Percentiles rank a stretch among this genome's conserved stretches.
Conservation (phyloP, 495 filamentous ascomycete genomes). For the Aspergillus egyptiacus region DNA sequence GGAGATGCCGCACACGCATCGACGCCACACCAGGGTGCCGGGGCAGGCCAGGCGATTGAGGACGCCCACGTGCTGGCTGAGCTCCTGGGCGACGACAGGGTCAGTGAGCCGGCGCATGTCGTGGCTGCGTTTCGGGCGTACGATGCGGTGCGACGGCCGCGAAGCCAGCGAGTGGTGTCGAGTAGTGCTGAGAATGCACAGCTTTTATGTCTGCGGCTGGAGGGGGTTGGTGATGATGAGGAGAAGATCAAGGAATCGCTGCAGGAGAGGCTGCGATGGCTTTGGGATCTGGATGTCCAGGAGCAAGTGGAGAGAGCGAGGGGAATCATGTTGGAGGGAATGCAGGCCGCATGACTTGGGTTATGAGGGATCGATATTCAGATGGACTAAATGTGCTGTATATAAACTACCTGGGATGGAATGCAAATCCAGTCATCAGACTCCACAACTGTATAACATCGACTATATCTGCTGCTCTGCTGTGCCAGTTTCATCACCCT, state of each 20-base stretch:
- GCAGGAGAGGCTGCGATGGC: conserved; percentile 43
- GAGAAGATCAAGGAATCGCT: conserved; percentile 36
- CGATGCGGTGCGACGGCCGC: conserved; percentile 51
- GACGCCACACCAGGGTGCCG: conserved; percentile 65
- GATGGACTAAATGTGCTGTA: too few relatives aligned
- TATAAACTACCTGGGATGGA: too few relatives aligned
- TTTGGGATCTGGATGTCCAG: conserved; percentile 41
- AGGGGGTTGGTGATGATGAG: conserved; percentile 40
- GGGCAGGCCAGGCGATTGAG: conserved; percentile 63
- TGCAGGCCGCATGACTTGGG: background rate
- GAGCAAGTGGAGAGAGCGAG: conserved; percentile 26
- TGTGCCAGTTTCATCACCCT: too few relatives aligned
- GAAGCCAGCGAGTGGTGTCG: conserved; percentile 43
- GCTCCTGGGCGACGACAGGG: conserved; percentile 42
- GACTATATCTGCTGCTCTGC: too few relatives aligned
- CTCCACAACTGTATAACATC: too few relatives aligned
- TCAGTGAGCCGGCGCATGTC: conserved; percentile 18
- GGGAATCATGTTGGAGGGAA: background rate
- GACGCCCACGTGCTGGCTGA: conserved; percentile 56
- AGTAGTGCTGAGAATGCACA: conserved; percentile 44
- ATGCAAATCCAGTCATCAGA: too few relatives aligned
- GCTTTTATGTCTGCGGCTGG: conserved; percentile 37
- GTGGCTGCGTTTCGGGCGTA: conserved; percentile 54
- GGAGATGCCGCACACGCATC: conserved; percentile 68
- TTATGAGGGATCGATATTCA: too few relatives aligned